Evolutionary conservation across 176 grass and related monocot species (phyloP).

Genomic region (Zea luxurians): DNA sequence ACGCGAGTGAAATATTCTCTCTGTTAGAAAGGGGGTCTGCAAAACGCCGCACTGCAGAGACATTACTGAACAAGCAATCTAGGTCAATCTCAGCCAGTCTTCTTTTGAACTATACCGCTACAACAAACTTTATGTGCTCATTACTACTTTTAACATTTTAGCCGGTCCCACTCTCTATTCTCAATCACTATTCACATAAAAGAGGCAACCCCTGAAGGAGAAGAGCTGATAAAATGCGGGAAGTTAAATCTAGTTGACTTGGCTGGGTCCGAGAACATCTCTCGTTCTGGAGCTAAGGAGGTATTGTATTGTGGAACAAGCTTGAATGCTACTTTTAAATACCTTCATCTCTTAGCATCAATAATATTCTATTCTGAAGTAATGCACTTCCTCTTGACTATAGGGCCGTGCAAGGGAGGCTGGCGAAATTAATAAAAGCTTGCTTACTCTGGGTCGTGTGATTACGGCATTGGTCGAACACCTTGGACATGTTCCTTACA

Average conservation of each 20-base stretch:
- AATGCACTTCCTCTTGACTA: slow-evolving; percentile 22
- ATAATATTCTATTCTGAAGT: slow-evolving; percentile 22
- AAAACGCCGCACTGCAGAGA: slow-evolving; percentile 91
- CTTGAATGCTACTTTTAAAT: slow-evolving; percentile 6
- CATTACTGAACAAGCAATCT: slow-evolving; percentile 95
- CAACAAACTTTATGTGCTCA: slow-evolving; percentile 23
- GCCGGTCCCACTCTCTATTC: slow-evolving; percentile 95
- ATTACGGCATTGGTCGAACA: slow-evolving; percentile 97
- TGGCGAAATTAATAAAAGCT: slow-evolving; percentile 98
- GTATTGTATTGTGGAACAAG: slow-evolving; percentile 42
- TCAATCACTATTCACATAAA: slow-evolving; percentile 99
- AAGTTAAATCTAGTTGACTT: slow-evolving; percentile 95
- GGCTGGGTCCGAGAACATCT: slow-evolving; percentile 98
- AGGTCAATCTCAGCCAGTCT: slow-evolving; percentile 52
- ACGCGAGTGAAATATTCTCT: slow-evolving; percentile 78
- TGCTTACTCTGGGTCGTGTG: slow-evolving; percentile 97
- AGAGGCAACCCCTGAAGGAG: slow-evolving; percentile 98
- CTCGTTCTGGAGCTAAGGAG: slow-evolving; percentile 93
- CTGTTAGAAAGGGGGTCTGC: slow-evolving; percentile 96
- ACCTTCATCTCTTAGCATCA: background rate
- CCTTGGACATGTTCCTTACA: slow-evolving; percentile 93
- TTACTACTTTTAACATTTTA: slow-evolving; percentile 45
- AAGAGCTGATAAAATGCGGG: slow-evolving; percentile 97
- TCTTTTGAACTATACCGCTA: slow-evolving; percentile 14
- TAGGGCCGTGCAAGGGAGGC: slow-evolving; percentile 98